These are phyloP conservation scores for Apiospora pterosperma DNA, from an alignment of 2,329 filamentous ascomycete species.

Conservation along the genomic window DNA sequence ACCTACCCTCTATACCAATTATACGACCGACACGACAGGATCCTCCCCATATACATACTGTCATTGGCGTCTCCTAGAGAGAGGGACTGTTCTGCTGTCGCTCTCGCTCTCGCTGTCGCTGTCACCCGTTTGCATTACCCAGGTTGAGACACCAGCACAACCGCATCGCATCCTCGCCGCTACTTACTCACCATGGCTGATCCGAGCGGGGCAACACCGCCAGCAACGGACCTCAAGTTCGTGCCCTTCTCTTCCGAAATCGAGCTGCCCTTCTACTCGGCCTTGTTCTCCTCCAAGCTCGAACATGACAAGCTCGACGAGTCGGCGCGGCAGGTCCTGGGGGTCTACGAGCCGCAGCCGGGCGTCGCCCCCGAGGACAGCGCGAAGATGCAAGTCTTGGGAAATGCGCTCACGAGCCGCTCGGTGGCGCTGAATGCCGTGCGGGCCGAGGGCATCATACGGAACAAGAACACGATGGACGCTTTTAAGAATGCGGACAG, in stretches of 20 bases:
- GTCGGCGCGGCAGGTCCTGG: constrained; percentile 80
- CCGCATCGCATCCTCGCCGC: not conserved
- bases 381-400: constrained; percentile 86
- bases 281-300: constrained; percentile 86
- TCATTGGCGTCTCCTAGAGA: not conserved
- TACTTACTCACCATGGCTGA: not conserved
- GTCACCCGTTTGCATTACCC: not conserved
- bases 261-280: constrained; percentile 90
- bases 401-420: constrained; percentile 78
- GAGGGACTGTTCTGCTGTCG: not conserved
- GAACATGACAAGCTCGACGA: constrained; percentile 97
- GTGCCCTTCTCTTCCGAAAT: constrained; percentile 91
- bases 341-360: constrained; percentile 81
- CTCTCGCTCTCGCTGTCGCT: not conserved
- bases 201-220: not conserved
- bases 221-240: constrained; percentile 41
- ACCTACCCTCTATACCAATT: not conserved
- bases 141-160: not conserved
- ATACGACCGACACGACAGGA: not conserved
- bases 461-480: constrained; percentile 94
- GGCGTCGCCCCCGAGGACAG: constrained; percentile 70
- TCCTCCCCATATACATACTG: not conserved
- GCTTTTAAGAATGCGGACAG: constrained; percentile 87
- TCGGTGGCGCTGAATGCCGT: constrained; percentile 71
- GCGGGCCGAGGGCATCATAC: constrained; percentile 89